phyloP scores from a whole-genome alignment of 495 filamentous ascomycete species.

The Aspergillus ellipticus region DNA sequence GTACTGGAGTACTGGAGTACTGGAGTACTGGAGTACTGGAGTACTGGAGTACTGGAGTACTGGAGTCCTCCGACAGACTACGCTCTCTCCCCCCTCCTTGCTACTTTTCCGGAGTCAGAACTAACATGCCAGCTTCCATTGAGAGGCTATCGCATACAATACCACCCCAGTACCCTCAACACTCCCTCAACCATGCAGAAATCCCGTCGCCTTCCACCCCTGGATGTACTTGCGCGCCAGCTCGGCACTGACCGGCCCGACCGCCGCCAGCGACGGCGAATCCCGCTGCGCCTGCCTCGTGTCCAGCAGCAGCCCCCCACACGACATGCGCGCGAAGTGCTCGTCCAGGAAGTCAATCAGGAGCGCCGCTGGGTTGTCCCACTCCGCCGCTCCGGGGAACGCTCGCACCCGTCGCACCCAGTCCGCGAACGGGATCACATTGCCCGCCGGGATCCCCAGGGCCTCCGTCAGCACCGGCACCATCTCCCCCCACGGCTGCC shows the following conservation, averaged over 20 bases:
- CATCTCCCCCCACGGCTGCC: constrained; percentile 47
- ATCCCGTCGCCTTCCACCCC: constrained; percentile 31
- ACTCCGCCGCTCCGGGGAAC: constrained; percentile 15
- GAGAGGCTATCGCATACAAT: no score
- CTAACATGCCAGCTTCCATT: no score
- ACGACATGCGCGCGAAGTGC: constrained; percentile 50
- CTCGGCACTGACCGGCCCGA: constrained; percentile 38
- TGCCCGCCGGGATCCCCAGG: constrained; percentile 29
- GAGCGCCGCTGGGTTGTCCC: constrained; percentile 45
- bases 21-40: no score
- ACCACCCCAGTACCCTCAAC: no score
- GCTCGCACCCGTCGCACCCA: constrained; percentile 43
- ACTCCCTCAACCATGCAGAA: no score
- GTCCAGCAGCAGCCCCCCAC: constrained; percentile 49
- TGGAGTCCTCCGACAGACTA: no score
- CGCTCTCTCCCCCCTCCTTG: no score
- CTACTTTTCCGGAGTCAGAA: no score
- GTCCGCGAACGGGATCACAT: constrained; percentile 41
- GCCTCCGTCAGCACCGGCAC: constrained; percentile 34
- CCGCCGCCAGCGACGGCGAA: constrained; percentile 31
- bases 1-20: no score
- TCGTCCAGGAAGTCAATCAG: constrained; percentile 49
- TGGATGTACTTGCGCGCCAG: constrained; percentile 37
- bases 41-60: no score
- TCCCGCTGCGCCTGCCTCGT: constrained; percentile 37